Evolutionary conservation across 2,329 filamentous ascomycete genomes (phyloP).

Genomic region (Blastomyces gilchristii): DNA sequence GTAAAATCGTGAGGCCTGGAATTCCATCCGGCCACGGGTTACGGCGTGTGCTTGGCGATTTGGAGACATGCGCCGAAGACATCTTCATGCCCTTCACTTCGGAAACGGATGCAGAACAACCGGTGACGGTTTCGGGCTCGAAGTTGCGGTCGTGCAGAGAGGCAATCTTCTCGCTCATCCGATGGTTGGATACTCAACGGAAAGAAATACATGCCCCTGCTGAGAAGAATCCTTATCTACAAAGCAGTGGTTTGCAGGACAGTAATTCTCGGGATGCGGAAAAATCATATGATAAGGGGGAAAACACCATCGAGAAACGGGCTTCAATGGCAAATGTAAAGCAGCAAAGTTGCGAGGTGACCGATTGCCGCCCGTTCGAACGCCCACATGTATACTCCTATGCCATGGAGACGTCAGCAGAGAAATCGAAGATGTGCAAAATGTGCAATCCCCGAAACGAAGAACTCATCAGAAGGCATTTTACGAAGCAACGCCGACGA

Average conservation of each 20-base stretch:
- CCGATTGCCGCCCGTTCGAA: conserved; percentile 9
- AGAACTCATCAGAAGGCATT: conserved; percentile 5
- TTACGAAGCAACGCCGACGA: background rate
- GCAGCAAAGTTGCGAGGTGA: conserved; percentile 6
- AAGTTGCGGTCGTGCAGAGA: conserved; percentile 13
- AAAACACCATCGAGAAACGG: background rate
- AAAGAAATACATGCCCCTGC: background rate
- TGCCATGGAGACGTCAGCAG: background rate
- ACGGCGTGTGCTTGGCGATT: conserved; percentile 12
- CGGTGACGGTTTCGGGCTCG: background rate
- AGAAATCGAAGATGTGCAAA: conserved; percentile 8
- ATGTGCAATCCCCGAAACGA: conserved; percentile 14
- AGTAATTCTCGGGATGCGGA: background rate
- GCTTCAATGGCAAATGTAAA: background rate
- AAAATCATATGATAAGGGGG: background rate
- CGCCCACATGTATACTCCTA: conserved; percentile 5
- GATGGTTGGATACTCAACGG: conserved; percentile 8
- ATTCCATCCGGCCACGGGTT: conserved; percentile 1
- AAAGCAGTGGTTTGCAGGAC: background rate
- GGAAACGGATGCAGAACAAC: background rate
- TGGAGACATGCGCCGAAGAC: conserved; percentile 13
- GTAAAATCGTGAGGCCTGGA: background rate
- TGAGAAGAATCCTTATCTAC: background rate
- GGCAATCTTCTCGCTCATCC: conserved; percentile 12
- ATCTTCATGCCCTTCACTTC: conserved; percentile 8